Evolutionary conservation across 164 flowering plant species (phyloP).

Genomic region (Dillenia turbinata): DNA sequence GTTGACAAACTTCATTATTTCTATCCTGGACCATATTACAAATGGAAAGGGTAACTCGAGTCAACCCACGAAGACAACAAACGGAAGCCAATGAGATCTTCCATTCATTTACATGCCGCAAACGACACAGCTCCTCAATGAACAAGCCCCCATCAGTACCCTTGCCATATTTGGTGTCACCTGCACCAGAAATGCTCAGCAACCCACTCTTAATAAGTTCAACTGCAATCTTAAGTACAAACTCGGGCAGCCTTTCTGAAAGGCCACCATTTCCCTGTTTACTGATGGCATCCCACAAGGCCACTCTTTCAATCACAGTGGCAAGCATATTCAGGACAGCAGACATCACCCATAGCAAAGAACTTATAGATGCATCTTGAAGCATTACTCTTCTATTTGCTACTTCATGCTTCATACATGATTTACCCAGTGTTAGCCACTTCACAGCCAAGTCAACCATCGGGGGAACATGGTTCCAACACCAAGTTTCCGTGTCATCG

Average conservation of each 20-base stretch:
- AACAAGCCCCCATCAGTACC: conserved; percentile 32
- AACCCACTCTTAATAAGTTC: conserved; percentile 46
- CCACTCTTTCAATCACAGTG: conserved; percentile 51
- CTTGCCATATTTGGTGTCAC: conserved; percentile 7
- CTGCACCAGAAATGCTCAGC: conserved; percentile 27
- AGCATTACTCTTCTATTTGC: conserved; percentile 2
- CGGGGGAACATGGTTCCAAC: conserved; percentile 70
- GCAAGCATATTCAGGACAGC: conserved; percentile 64
- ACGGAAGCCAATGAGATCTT: conserved; percentile 63
- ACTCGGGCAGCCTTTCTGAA: conserved; percentile 67
- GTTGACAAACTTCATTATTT: conserved; percentile 18
- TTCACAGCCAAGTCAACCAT: conserved; percentile 72
- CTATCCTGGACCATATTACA: conserved; percentile 51
- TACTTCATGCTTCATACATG: conserved; percentile 17
- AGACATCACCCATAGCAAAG: conserved; percentile 75
- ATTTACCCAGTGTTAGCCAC: conserved; percentile 48
- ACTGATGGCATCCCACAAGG: conserved; percentile 30
- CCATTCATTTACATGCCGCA: conserved; percentile 37
- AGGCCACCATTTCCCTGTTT: conserved; percentile 12
- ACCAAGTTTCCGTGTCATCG: conserved; percentile 49
- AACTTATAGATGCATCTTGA: conserved; percentile 22
- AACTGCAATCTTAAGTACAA: conserved; percentile 68
- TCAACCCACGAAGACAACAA: conserved; percentile 63
- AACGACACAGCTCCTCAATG: conserved; percentile 37
- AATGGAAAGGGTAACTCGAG: conserved; percentile 35